These are phyloP conservation scores for Rhodocollybia butyracea DNA, from an alignment of 768 basidiomycete genomes.

Conservation along the genomic window DNA sequence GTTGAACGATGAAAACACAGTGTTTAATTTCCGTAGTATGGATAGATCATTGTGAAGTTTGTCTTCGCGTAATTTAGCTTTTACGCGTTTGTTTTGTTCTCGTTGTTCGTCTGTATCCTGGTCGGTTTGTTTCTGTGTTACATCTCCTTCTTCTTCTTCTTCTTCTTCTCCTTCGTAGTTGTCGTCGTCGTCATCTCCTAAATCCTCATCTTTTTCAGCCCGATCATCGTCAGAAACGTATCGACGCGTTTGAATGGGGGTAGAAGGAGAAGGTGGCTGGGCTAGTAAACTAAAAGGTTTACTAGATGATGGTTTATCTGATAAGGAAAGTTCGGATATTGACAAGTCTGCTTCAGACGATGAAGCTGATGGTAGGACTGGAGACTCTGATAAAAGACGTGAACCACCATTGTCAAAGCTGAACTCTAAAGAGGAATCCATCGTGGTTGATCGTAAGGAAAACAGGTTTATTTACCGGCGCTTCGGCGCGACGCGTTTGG, in stretches of 20 bases:
- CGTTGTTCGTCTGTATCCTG: slow-evolving; percentile 10
- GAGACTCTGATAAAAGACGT: slow-evolving; percentile 46
- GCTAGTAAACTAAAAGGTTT: slow-evolving; percentile 28
- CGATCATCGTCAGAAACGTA: slow-evolving; percentile 1
- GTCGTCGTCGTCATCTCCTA: neutral
- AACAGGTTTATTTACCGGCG: neutral
- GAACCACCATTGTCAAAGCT: slow-evolving; percentile 27
- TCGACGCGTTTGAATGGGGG: slow-evolving; percentile 12
- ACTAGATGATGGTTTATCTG: slow-evolving; percentile 24
- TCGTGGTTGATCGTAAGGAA: slow-evolving; percentile 2
- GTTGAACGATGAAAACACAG: slow-evolving; percentile 64
- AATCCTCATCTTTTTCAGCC: slow-evolving; percentile 10
- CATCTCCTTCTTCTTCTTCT: slow-evolving; percentile 22
- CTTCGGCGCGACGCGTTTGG: neutral
- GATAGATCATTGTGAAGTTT: slow-evolving; percentile 73
- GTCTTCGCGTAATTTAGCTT: slow-evolving; percentile 39
- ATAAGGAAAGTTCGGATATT: slow-evolving; percentile 51
- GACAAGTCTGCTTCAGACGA: slow-evolving; percentile 51
- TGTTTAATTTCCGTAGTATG: slow-evolving; percentile 69
- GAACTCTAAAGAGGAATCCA: slow-evolving; percentile 31
- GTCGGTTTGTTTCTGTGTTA: slow-evolving; percentile 20
- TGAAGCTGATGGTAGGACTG: slow-evolving; percentile 32
- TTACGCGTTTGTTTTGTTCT: slow-evolving; percentile 1
- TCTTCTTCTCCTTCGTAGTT: slow-evolving; percentile 20
- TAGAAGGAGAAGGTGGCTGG: slow-evolving; percentile 12